Conservation (phyloP, 768 basidiomycete genomes). For the Tricholoma flavovirens region DNA sequence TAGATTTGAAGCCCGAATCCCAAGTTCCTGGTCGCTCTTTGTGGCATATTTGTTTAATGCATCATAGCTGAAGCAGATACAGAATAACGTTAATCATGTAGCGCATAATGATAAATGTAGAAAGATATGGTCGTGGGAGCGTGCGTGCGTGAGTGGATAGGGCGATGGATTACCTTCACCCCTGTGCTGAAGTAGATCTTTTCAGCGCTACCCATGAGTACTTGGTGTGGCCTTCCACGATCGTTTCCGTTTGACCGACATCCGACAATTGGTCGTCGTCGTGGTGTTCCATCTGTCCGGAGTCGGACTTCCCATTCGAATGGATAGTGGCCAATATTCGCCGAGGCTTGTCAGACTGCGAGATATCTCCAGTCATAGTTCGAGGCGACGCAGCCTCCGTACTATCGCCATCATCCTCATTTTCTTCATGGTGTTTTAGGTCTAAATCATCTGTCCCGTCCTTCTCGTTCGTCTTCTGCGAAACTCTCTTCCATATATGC, state of each 20-base stretch:
- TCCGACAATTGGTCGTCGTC: constrained; percentile 21
- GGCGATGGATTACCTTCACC: not conserved
- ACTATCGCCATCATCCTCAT: constrained; percentile 10
- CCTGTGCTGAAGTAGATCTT: not conserved
- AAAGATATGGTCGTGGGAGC: not conserved
- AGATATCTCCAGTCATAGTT: not conserved
- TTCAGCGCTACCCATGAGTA: constrained; percentile 11
- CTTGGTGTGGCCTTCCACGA: constrained; percentile 20
- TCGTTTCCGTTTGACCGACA: constrained; percentile 23
- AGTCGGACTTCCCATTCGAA: constrained; percentile 4
- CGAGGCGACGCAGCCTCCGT: not conserved
- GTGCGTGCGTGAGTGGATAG: not conserved
- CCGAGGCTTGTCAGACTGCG: not conserved
- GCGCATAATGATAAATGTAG: not conserved
- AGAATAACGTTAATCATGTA: no score
- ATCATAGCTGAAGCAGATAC: no score
- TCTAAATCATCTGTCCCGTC: not conserved
- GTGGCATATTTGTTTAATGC: no score
- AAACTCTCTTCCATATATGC: constrained; percentile 46
- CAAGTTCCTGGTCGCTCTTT: no score
- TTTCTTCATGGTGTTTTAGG: constrained; percentile 11
- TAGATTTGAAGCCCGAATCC: no score
- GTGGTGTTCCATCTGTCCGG: constrained; percentile 20
- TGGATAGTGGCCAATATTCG: constrained; percentile 2
- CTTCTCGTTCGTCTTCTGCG: constrained; percentile 20